Conservation (phyloP, 164 flowering plant genomes). For the Berberis vulgaris region DNA sequence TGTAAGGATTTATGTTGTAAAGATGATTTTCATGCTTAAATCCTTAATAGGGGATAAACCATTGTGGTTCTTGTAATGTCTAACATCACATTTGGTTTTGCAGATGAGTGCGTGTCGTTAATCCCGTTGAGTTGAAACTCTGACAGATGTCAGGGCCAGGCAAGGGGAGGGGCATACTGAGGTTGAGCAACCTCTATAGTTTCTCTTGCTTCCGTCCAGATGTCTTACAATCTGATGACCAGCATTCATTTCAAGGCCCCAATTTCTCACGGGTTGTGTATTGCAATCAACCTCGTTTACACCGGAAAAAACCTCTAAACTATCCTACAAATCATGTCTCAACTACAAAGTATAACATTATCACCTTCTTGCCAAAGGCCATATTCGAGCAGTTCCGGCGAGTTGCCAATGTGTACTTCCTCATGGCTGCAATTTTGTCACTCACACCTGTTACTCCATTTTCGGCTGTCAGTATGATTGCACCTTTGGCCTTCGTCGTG, state of each 20-base stretch:
- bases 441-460: conserved; percentile 70
- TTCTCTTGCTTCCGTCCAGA: conserved; percentile 34
- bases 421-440: conserved; percentile 67
- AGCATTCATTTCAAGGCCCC: conserved; percentile 54
- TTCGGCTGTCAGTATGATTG: conserved; percentile 79
- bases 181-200: conserved; percentile 38
- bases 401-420: conserved; percentile 95
- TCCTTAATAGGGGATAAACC: too few species aligned
- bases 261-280: conserved; percentile 65
- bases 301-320: conserved; percentile 44
- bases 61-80: not conserved
- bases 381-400: conserved; percentile 89
- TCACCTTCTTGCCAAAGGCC: conserved; percentile 86
- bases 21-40: not conserved
- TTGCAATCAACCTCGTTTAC: conserved; percentile 70
- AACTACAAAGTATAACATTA: conserved; percentile 76
- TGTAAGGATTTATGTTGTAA: not conserved
- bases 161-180: conserved; percentile 31
- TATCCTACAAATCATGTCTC: conserved; percentile 72
- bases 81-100: conserved; percentile 1
- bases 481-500: conserved; percentile 85
- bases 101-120: not conserved
- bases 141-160: conserved; percentile 15
- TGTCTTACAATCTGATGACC: conserved; percentile 23
- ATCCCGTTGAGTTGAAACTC: conserved; percentile 5